Base-by-base conservation (phyloP, 257 asterid species). In the Thymus mandschuricus region DNA sequence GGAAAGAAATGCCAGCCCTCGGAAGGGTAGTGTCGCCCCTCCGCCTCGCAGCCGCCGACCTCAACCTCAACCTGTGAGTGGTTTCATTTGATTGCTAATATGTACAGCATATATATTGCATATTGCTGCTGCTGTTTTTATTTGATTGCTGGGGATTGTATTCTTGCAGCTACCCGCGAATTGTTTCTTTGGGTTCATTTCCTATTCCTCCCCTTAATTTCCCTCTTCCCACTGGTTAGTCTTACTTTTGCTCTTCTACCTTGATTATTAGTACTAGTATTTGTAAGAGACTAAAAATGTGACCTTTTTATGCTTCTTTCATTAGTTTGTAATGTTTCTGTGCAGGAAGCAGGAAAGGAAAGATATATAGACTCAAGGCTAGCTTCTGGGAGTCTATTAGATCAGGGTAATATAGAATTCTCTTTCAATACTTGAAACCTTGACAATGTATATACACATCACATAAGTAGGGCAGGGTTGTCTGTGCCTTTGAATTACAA, bases 341-440 rank as follows among this genome's bases (percentile, higher is more conserved):
- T 77, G 77, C 95, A 94, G 99, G 92, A 72, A 70, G 70, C 75
- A 74, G 91, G 83, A 86, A 71, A 71, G 80, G 45, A 54, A 85
- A 74, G 84, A 74, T 77, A 71, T 86, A 81, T 74, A 87, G 72
- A 64, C 75, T 88, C 59, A 91, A 79, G 82, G 95, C 95, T 34
- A 78, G 86, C 62, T 91, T 91, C 51, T 94, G 99, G 99, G 97
- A 94, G 69, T 86, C 98, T 73, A 89, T 94, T 72, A 89, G 92
- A 94, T 85, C 97, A 49, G 95, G 99, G 99, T 94, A 89, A 71
- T 15, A 10, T 30, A 65, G 28, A 48, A 64, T 12, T 46, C 43
- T 48, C 46, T 28, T 6, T 2, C 12, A 29, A 2, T 46, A 35
- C 21, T 21, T 21, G 21, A 21, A 21, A 21, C 21, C 21, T 34